Conservation (phyloP, 148 eudicot species). For the Persicaria maculosa region DNA sequence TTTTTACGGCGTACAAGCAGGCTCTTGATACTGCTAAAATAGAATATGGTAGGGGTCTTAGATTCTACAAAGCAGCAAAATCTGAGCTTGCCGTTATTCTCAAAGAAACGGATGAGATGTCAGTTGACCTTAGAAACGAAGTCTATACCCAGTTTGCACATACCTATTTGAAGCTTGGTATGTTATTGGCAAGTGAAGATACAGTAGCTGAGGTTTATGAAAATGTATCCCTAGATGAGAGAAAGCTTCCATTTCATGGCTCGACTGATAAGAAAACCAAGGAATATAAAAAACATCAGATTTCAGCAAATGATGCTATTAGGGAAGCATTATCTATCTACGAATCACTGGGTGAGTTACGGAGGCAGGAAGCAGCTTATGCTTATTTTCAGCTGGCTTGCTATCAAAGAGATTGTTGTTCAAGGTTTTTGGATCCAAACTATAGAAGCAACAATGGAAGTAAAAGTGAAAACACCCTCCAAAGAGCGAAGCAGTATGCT, state of each 20-base stretch:
- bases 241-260: constrained; percentile 14
- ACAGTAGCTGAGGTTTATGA: constrained; percentile 56
- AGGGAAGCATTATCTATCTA: constrained; percentile 75
- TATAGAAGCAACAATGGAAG: constrained; percentile 29
- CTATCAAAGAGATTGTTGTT: constrained; percentile 72
- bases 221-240: constrained; percentile 39
- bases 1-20: constrained; percentile 49
- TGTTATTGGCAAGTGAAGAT: constrained; percentile 78
- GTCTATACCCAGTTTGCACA: constrained; percentile 82
- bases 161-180: constrained; percentile 91
- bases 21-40: constrained; percentile 60
- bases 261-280: constrained; percentile 29
- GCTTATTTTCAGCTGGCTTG: constrained; percentile 89
- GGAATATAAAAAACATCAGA: constrained; percentile 51
- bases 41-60: constrained; percentile 63
- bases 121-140: constrained; percentile 49
- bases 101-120: constrained; percentile 32
- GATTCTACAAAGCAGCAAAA: constrained; percentile 78
- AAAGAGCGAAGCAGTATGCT: constrained; percentile 75
- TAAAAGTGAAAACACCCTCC: constrained; percentile 45
- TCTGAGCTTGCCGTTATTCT: constrained; percentile 33
- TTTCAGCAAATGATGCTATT: constrained; percentile 89
- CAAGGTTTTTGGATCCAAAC: constrained; percentile 54
- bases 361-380: constrained; percentile 94
- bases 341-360: constrained; percentile 78